Evolutionary conservation across 441 rosid species (phyloP).

Genomic region (Erysimum pusillum): DNA sequence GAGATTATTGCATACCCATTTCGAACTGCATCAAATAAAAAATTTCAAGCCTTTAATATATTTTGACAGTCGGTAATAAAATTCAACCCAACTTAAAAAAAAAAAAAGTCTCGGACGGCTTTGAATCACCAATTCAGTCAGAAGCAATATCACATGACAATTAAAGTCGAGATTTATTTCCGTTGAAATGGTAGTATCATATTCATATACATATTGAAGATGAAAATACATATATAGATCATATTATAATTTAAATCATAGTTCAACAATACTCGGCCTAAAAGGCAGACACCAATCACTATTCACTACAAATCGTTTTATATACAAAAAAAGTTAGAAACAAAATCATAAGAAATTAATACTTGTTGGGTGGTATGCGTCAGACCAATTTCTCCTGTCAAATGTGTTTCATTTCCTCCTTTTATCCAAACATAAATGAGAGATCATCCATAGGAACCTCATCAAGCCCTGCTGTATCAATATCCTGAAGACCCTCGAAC

Average conservation of each 20-base stretch:
- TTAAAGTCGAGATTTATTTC: too few species aligned
- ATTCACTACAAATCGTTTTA: constrained; percentile 34
- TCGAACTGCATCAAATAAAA: too few species aligned
- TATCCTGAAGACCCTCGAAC: constrained; percentile 77
- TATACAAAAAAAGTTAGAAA: constrained; percentile 26
- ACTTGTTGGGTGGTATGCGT: constrained; percentile 8
- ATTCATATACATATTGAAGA: too few species aligned
- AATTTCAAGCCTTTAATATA: too few species aligned
- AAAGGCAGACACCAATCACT: background rate
- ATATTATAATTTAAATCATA: too few species aligned
- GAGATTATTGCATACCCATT: background rate
- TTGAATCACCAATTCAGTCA: too few species aligned
- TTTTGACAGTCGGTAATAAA: too few species aligned
- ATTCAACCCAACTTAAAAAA: too few species aligned
- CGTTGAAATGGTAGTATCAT: too few species aligned
- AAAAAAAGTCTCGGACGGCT: too few species aligned
- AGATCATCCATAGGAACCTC: constrained; percentile 97
- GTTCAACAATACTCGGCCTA: constrained; percentile 21
- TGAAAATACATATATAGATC: too few species aligned
- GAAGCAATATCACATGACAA: too few species aligned
- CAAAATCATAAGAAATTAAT: constrained; percentile 23
- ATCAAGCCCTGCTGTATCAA: constrained; percentile 75
- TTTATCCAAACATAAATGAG: constrained; percentile 47
- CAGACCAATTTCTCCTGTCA: constrained; percentile 29
- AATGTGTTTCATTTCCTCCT: background rate